Base-by-base conservation (phyloP, 257 asterid species). In the Solanum rostratum region DNA sequence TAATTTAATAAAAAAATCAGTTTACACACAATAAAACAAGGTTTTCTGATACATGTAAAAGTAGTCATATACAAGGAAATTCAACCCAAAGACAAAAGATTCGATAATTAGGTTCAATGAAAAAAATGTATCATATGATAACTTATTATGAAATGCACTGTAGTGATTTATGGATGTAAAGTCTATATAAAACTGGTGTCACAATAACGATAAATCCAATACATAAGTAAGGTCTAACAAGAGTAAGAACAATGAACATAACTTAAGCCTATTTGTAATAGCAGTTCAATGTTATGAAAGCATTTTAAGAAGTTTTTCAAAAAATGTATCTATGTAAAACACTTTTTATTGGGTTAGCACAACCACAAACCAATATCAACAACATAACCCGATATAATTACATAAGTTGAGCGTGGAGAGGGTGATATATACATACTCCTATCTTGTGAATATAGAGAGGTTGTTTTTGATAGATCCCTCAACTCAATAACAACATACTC, bases 331-430 rank as follows among this genome's bases (percentile, higher is more conserved):
- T n/a, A n/a, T n/a, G n/a, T n/a, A n/a, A n/a, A n/a, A n/a, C n/a
- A n/a, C 4, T 18, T 18, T 54, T 18, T 54, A 54, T 19, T 19
- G 60, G 60, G 60, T 54, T 54, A 54, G 60, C 60, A 54, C 60
- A 2, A 22, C 60, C 12, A 54, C 19, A 22, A 54, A 22, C 22
- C 24, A 54, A 54, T 54, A 54, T 54, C 62, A 54, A 54, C 24
- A 0, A 18, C n/a, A n/a, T n/a, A n/a, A 7, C 11, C 19, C 8
- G 0, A 10, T 54, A 54, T 19, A 19, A 55, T 55, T 55, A 0
- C 24, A 55, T 11, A 8, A 10, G 0, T 57, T 9, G 2, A 2
- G 14, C 0, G 4, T 57, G 2, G 0, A 0, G 1, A 57, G 65
- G 29, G 3, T 57, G 24, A n/a, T 57, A n/a, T 12, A 1, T 20